These are phyloP conservation scores for Breynia disticha DNA, from an alignment of 441 rosid genomes.

Conservation along the genomic window DNA sequence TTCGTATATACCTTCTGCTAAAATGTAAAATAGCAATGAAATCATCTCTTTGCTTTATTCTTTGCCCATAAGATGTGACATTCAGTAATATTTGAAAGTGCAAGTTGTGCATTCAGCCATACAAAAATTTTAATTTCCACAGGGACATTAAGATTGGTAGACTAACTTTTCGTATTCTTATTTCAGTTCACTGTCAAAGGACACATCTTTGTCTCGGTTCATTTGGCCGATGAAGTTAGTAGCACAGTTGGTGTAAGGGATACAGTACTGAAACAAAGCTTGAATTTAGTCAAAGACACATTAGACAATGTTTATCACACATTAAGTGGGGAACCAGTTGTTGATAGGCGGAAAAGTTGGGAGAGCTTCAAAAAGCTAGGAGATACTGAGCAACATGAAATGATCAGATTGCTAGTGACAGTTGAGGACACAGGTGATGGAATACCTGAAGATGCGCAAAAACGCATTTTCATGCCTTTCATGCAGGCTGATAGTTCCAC, in stretches of 20 bases:
- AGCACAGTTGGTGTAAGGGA: slow-evolving; percentile 34
- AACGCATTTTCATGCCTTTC: slow-evolving; percentile 82
- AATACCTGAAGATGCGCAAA: slow-evolving; percentile 69
- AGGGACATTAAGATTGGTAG: slow-evolving; percentile 3
- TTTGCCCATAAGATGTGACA: too few relatives aligned
- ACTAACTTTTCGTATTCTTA: slow-evolving; percentile 14
- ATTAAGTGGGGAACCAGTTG: slow-evolving; percentile 76
- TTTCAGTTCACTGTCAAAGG: slow-evolving; percentile 86
- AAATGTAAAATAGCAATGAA: neutral
- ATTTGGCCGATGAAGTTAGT: slow-evolving; percentile 61
- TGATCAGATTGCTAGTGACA: slow-evolving; percentile 57
- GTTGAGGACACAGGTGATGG: slow-evolving; percentile 97
- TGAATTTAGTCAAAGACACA: slow-evolving; percentile 32
- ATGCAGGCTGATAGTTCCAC: slow-evolving; percentile 99
- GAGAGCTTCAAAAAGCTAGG: slow-evolving; percentile 37
- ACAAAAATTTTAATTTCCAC: neutral
- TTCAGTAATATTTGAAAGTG: neutral
- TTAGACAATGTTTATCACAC: slow-evolving; percentile 33
- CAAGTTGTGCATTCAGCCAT: neutral
- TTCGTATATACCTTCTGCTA: neutral
- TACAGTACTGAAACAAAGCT: slow-evolving; percentile 44
- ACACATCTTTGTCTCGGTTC: slow-evolving; percentile 84
- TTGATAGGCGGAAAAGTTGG: slow-evolving; percentile 87
- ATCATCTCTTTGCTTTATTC: too few relatives aligned
- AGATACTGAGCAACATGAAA: slow-evolving; percentile 26